Conservation (phyloP, 169 alveolate species). For the Fabrea salina region DNA sequence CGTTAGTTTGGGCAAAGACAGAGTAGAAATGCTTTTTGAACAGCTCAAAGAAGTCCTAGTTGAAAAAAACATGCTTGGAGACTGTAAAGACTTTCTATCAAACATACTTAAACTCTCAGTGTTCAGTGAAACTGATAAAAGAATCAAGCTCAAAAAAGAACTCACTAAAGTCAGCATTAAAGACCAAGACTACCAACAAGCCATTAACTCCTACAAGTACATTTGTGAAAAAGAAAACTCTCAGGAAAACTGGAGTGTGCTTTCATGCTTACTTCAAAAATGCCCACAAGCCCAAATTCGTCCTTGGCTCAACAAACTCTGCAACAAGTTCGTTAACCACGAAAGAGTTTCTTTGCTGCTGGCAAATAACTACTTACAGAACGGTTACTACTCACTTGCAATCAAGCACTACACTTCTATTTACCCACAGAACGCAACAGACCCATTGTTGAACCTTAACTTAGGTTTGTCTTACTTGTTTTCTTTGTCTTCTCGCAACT, state of each 20-base stretch:
- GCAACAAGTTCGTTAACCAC: neutral
- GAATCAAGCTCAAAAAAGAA: neutral
- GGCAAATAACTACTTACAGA: slow-evolving; percentile 13
- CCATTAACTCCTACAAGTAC: slow-evolving; percentile 12
- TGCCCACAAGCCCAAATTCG: neutral
- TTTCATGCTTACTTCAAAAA: neutral
- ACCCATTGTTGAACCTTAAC: neutral
- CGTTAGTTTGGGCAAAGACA: neutral
- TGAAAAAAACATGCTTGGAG: neutral
- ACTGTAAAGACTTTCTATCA: neutral
- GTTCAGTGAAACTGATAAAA: neutral
- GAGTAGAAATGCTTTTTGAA: neutral
- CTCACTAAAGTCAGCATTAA: neutral
- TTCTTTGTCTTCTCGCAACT: neutral
- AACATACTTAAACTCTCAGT: neutral
- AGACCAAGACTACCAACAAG: slow-evolving; percentile 22
- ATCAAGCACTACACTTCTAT: neutral
- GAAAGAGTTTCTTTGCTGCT: neutral
- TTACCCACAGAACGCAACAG: neutral
- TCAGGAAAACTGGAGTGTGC: neutral
- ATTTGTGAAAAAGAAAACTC: slow-evolving; percentile 11
- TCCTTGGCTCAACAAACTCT: slow-evolving; percentile 4
- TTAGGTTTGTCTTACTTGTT: neutral
- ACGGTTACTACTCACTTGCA: neutral
- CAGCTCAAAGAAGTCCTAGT: neutral